These are phyloP conservation scores for Plantago elongata DNA, from an alignment of 257 asterid species.

Conservation along the genomic window DNA sequence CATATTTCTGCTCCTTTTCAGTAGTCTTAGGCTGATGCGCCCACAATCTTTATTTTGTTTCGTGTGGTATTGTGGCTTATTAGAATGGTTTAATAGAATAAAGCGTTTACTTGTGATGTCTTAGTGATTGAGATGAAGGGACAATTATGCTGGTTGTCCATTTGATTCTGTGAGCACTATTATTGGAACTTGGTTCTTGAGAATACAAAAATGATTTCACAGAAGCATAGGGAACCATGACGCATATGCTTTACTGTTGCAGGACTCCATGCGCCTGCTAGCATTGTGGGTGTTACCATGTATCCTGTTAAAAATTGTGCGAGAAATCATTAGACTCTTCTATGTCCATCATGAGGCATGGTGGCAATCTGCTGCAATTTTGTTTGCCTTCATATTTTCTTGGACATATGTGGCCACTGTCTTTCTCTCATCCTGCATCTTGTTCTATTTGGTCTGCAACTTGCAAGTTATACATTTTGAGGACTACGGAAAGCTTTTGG, in stretches of 20 bases:
- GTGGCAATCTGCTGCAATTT: constrained; percentile 60
- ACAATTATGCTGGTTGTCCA: too few species aligned
- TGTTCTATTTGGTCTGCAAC: constrained; percentile 71
- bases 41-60: too few species aligned
- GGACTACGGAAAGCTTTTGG: constrained; percentile 72
- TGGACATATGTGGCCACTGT: constrained; percentile 56
- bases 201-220: too few species aligned
- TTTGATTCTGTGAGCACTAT: too few species aligned
- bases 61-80: too few species aligned
- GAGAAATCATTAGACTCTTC: constrained; percentile 56
- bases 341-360: constrained; percentile 54
- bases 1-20: not conserved
- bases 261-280: constrained; percentile 60
- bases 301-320: constrained; percentile 51
- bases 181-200: too few species aligned
- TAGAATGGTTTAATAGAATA: too few species aligned
- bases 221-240: not conserved
- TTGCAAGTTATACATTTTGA: constrained; percentile 81
- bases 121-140: too few species aligned
- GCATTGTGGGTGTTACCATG: constrained; percentile 59
- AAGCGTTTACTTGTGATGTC: too few species aligned
- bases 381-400: constrained; percentile 47
- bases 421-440: constrained; percentile 48
- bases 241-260: constrained; percentile 24
- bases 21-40: not conserved